Evolutionary conservation across 345 rosid species (phyloP).

Genomic region (Alliaria petiolata): DNA sequence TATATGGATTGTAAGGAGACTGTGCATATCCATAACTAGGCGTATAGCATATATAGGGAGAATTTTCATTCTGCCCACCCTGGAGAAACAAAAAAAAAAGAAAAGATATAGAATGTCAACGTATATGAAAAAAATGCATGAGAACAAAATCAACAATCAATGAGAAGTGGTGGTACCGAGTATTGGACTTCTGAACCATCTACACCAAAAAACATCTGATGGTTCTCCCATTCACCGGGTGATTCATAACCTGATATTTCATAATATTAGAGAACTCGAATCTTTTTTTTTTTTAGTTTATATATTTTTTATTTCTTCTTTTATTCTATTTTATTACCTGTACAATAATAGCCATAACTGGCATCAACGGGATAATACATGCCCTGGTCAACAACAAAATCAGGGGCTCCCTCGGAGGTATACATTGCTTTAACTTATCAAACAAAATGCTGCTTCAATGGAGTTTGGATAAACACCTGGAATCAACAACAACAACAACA

Average conservation of each 20-base stretch:
- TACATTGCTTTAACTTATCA: conserved; percentile 63
- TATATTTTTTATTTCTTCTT: too few relatives aligned
- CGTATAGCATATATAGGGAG: conserved; percentile 77
- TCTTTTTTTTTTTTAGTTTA: too few relatives aligned
- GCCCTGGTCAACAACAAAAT: conserved; percentile 67
- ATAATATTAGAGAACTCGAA: background rate
- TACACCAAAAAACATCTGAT: conserved; percentile 60
- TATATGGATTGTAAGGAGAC: conserved; percentile 86
- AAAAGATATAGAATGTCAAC: background rate
- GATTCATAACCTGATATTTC: conserved; percentile 64
- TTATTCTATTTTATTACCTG: conserved; percentile 80
- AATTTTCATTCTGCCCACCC: conserved; percentile 81
- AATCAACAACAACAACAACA: conserved; percentile 34
- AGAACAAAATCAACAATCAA: background rate
- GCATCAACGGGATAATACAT: conserved; percentile 68
- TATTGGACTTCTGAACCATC: conserved; percentile 84
- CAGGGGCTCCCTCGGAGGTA: conserved; percentile 67
- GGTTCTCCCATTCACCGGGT: conserved; percentile 96
- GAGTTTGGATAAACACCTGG: conserved; percentile 45
- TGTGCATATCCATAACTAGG: conserved; percentile 84
- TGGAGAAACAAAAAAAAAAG: conserved; percentile 31
- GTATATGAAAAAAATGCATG: background rate
- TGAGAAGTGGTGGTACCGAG: conserved; percentile 39
- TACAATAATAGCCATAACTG: conserved; percentile 84
- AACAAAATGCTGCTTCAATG: conserved; percentile 34